Conservation (phyloP, 2,329 filamentous ascomycete genomes). For the Cladosporium oxysporum region DNA sequence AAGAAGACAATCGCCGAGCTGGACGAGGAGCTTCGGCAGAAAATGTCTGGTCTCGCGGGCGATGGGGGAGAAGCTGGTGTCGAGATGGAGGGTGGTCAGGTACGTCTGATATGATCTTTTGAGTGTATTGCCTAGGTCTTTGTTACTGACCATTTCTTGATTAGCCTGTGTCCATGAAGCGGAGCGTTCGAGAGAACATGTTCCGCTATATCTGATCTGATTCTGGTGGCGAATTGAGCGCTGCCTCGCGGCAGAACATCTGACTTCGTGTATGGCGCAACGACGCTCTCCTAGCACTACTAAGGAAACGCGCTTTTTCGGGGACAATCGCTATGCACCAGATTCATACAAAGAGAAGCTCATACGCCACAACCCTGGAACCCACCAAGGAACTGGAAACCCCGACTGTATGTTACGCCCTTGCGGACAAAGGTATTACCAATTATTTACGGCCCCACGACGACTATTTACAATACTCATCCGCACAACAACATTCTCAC, state of each 20-base stretch:
- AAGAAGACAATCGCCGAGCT: conserved; percentile 62
- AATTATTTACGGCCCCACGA: neutral
- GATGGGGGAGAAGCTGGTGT: conserved; percentile 71
- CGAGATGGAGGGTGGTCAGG: conserved; percentile 72
- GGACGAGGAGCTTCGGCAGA: conserved; percentile 66
- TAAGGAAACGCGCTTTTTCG: neutral
- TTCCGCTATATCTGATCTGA: conserved; percentile 64
- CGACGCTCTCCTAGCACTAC: neutral
- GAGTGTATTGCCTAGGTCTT: neutral
- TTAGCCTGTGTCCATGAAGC: conserved; percentile 67
- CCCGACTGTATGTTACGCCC: neutral
- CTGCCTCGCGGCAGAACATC: neutral
- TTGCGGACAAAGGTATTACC: conserved; percentile 1
- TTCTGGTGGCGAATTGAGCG: neutral
- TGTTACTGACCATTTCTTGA: neutral
- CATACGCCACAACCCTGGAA: neutral
- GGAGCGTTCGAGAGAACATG: conserved; percentile 75
- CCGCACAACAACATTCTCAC: neutral
- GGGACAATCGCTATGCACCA: neutral
- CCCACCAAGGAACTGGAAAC: neutral
- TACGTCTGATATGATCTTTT: neutral
- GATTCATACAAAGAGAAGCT: neutral
- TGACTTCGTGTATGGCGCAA: neutral
- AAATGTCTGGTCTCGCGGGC: conserved; percentile 67
- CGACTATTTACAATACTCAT: neutral